Evolutionary conservation across 2,329 filamentous ascomycete species (phyloP).

Genomic region (Fusarium sambucinum): DNA sequence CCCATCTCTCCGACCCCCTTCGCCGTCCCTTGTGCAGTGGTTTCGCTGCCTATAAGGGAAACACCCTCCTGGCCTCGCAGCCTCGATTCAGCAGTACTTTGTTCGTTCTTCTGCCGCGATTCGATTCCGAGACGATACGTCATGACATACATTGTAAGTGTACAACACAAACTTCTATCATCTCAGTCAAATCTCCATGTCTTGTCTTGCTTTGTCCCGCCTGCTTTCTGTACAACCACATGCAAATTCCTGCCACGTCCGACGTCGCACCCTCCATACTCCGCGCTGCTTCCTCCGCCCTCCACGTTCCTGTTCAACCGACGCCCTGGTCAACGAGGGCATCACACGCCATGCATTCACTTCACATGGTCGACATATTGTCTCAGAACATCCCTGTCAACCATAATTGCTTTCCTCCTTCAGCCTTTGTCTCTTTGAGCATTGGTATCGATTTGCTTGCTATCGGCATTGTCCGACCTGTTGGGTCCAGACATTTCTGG

Average conservation of each 20-base stretch:
- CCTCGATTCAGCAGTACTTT: constrained; percentile 22
- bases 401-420: constrained; percentile 21
- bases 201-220: constrained; percentile 17
- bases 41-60: constrained; percentile 30
- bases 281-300: constrained; percentile 28
- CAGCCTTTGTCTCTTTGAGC: constrained; percentile 34
- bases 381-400: constrained; percentile 36
- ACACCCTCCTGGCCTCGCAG: constrained; percentile 30
- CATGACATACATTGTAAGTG: constrained; percentile 59
- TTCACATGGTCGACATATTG: constrained; percentile 35
- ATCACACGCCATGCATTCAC: constrained; percentile 40
- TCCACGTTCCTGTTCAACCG: constrained; percentile 40
- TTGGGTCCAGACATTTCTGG: constrained; percentile 37
- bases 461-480: constrained; percentile 26
- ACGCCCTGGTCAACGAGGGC: constrained; percentile 37
- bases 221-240: constrained; percentile 30
- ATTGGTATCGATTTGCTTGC: constrained; percentile 4
- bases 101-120: constrained; percentile 28
- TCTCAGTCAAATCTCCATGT: constrained; percentile 32
- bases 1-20: constrained; percentile 9
- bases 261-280: constrained; percentile 39
- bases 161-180: constrained; percentile 29
- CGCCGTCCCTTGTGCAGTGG: constrained; percentile 19
- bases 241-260: constrained; percentile 44
- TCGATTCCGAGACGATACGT: constrained; percentile 49